These are phyloP conservation scores for Microsporum audouinii DNA, from an alignment of 2,329 filamentous ascomycete species.

Conservation along the genomic window DNA sequence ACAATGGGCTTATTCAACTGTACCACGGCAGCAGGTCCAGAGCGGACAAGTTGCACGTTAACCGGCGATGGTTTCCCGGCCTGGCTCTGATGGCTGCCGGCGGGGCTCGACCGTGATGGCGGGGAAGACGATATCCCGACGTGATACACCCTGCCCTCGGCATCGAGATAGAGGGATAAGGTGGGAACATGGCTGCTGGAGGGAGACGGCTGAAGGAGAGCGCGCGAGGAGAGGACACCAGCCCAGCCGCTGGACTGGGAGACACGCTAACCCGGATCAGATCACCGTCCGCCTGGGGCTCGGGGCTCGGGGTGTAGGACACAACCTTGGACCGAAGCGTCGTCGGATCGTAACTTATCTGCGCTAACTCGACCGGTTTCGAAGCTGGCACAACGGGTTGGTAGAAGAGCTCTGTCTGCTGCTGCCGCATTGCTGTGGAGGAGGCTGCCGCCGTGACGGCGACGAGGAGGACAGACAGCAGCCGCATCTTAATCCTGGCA, in stretches of 20 bases:
- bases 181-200: slow-evolving; percentile 13
- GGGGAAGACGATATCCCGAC: slow-evolving; percentile 25
- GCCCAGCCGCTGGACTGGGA: slow-evolving; percentile 32
- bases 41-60: slow-evolving; percentile 26
- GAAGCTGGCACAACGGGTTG: slow-evolving; percentile 25
- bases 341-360: slow-evolving; percentile 31
- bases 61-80: slow-evolving; percentile 11
- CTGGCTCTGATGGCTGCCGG: not conserved
- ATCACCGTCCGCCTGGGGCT: slow-evolving; percentile 24
- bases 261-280: slow-evolving; percentile 45
- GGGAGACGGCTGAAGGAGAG: slow-evolving; percentile 6
- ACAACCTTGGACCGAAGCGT: slow-evolving; percentile 27
- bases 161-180: slow-evolving; percentile 31
- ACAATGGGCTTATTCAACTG: slow-evolving; percentile 32
- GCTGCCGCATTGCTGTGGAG: slow-evolving; percentile 12
- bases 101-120: not conserved
- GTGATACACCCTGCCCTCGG: slow-evolving; percentile 29
- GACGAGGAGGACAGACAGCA: slow-evolving; percentile 14
- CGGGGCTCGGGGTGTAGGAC: slow-evolving; percentile 25
- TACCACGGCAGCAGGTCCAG: slow-evolving; percentile 25
- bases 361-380: slow-evolving; percentile 29
- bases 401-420: slow-evolving; percentile 28
- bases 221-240: slow-evolving; percentile 30
- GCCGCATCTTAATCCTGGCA: slow-evolving; percentile 11
- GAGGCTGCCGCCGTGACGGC: slow-evolving; percentile 14